Evolutionary conservation across 257 asterid genomes (phyloP).

Genomic region (Petunia secreta): DNA sequence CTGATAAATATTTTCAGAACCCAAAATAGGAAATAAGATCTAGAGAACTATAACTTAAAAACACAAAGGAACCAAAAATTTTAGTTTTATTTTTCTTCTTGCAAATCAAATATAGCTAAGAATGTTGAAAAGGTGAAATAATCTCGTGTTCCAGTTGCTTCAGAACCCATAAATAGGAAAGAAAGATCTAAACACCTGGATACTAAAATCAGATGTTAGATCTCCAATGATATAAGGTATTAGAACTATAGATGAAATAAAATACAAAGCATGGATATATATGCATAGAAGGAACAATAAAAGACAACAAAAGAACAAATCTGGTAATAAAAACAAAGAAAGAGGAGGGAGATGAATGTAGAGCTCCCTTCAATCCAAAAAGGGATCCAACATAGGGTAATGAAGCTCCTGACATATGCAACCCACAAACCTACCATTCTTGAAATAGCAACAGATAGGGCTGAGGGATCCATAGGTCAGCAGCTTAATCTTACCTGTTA

Average conservation of each 20-base stretch:
- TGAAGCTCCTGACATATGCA: constrained; percentile 85
- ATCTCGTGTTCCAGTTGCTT: neutral
- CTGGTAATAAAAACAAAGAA: constrained; percentile 1
- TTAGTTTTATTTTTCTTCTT: no score
- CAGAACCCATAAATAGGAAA: neutral
- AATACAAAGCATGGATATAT: neutral
- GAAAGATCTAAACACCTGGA: neutral
- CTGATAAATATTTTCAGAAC: no score
- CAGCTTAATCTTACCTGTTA: constrained; percentile 69
- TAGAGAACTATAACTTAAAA: no score
- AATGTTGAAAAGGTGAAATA: no score
- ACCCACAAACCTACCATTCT: constrained; percentile 70
- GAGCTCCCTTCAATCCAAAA: constrained; percentile 99
- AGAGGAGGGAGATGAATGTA: constrained; percentile 34
- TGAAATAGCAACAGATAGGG: constrained; percentile 42
- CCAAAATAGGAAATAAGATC: no score
- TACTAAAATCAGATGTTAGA: constrained; percentile 31
- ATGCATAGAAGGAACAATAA: neutral
- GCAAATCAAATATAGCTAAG: no score
- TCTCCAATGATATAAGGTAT: neutral
- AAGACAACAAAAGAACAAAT: neutral
- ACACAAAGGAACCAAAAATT: no score
- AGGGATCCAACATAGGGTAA: constrained; percentile 50
- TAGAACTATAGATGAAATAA: no score
- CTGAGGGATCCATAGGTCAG: constrained; percentile 85